These are phyloP conservation scores for Penicillium herquei DNA, from an alignment of 495 filamentous ascomycete species.

Conservation along the genomic window DNA sequence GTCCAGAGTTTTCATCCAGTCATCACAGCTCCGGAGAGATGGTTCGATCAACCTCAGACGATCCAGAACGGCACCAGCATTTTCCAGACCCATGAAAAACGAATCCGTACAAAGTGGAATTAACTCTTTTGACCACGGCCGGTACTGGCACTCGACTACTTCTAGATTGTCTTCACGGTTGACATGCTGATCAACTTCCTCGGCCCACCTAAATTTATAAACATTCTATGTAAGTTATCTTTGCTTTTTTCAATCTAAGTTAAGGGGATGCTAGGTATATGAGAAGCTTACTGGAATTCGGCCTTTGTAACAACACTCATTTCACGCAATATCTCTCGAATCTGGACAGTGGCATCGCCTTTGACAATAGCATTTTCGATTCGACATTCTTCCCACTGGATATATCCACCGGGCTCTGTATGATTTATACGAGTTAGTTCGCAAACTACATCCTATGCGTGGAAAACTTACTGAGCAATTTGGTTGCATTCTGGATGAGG, in stretches of 20 bases:
- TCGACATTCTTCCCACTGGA: slow-evolving; percentile 34
- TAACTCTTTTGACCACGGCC: background rate
- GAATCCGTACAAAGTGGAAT: background rate
- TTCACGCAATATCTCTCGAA: background rate
- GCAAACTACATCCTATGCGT: too few species aligned
- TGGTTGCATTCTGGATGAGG: slow-evolving; percentile 14
- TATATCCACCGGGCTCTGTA: slow-evolving; percentile 29
- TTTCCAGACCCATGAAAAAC: background rate
- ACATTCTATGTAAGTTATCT: background rate
- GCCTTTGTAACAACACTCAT: background rate
- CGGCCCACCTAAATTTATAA: background rate
- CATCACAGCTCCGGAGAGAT: background rate
- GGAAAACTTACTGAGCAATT: background rate
- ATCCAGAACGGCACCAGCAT: background rate
- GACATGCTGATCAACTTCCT: background rate
- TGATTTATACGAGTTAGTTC: background rate
- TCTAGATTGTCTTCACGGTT: background rate
- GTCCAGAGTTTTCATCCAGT: background rate
- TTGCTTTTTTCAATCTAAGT: background rate
- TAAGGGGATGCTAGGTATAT: too few species aligned
- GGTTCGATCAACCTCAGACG: background rate
- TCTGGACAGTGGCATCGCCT: background rate
- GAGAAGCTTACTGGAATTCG: background rate
- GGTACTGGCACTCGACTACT: background rate
- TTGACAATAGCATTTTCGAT: slow-evolving; percentile 11